These are phyloP conservation scores for Podospora pseudopauciseta DNA, from an alignment of 495 filamentous ascomycete species.

Conservation along the genomic window DNA sequence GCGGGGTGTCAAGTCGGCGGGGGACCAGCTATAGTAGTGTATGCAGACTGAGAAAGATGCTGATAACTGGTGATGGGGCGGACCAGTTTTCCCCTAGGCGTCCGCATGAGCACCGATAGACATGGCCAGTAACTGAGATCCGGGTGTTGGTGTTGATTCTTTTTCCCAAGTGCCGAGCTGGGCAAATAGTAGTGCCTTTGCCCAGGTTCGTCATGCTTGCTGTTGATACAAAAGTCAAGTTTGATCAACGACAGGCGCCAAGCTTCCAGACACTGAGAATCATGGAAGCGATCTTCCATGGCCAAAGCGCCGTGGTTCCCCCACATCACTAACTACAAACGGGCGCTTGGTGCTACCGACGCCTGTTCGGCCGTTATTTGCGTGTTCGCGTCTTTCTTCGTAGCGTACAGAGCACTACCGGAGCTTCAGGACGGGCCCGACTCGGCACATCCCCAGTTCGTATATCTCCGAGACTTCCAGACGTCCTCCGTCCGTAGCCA, in stretches of 20 bases:
- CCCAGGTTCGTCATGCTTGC: background rate
- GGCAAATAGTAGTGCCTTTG: background rate
- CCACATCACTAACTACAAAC: conserved; percentile 5
- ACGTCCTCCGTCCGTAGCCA: conserved; percentile 1
- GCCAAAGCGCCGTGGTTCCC: background rate
- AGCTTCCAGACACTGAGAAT: background rate
- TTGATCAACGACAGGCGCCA: background rate
- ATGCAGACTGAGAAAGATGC: conserved; percentile 2
- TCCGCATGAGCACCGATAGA: background rate
- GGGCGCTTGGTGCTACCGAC: conserved; percentile 1
- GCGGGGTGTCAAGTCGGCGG: background rate
- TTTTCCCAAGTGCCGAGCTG: background rate
- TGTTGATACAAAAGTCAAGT: background rate
- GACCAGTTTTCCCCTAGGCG: background rate
- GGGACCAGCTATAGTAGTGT: background rate
- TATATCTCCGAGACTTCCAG: conserved; percentile 4
- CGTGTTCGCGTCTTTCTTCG: background rate
- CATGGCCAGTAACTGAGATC: background rate
- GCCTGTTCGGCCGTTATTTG: conserved; percentile 6
- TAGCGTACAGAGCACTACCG: background rate
- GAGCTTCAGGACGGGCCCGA: conserved; percentile 3
- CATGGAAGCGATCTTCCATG: conserved; percentile 3
- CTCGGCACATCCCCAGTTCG: background rate
- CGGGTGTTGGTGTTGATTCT: background rate
- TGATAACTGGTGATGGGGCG: conserved; percentile 2